Evolutionary conservation across 805 yeast genomes (phyloP), one percentile per base, ranked within the genome.

Genomic region (Saturnispora bothae): DNA sequence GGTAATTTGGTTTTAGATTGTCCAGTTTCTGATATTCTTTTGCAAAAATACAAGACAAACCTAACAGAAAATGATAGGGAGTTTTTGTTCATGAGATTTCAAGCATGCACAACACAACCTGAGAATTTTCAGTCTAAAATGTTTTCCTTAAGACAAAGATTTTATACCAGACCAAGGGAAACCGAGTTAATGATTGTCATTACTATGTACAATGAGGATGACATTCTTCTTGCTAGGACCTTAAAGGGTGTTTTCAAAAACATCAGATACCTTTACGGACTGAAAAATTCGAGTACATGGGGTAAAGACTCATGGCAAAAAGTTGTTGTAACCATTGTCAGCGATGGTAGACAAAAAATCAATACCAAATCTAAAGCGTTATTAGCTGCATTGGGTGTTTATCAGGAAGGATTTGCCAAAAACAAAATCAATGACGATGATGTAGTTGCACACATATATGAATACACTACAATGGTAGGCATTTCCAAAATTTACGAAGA

Each of bases 231-330:
- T 36, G 96, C 88, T 3, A 66, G 89, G 49, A 88, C 96, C 4
- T 66, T 89, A 47, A 83, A 83, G 53, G 96, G 96, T 48, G 83
- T 85, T 10, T 84, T 89, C 64, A 83, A 83, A 42, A 89, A 92
- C 56, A 80, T 89, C 46, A 69, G 75, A 45, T 78, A 86, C 56
- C 66, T 92, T 52, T 70, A 76, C 37, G 70, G 82, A 43, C 66
- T 78, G 23, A 70, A 76, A 44, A 56, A 66, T 16, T 74, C 83
- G 1, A 70, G 73, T 12, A 70, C 76, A 1, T 89, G 98, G 98
- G 97, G 97, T n/a, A 76, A 76, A 31, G 94, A 84, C 41, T 76
- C 94, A 1, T 89, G 97, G 97, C 85, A 88, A 49, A 89, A 85
- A 52, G 76, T 89, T 25, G 95, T 85, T 9, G 92, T 92, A 15